Conservation (phyloP, 2,329 filamentous ascomycete genomes). For the Fusarium illudens region DNA sequence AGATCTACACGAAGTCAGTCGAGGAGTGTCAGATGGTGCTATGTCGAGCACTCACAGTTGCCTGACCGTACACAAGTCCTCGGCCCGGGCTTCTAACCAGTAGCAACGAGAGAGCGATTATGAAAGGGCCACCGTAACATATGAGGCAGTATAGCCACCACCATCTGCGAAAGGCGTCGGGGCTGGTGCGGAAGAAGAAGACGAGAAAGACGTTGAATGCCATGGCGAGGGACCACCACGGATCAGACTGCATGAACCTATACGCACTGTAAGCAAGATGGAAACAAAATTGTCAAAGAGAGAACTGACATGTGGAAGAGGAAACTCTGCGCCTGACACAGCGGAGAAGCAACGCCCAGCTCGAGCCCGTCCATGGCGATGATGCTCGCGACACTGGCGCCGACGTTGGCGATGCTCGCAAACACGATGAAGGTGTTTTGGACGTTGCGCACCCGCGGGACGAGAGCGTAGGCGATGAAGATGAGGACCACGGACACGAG, state of each 20-base stretch:
- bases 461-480: conserved; percentile 60
- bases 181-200: conserved; percentile 67
- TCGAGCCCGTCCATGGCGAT: conserved; percentile 73
- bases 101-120: conserved; percentile 72
- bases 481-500: conserved; percentile 60
- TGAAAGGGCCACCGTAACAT: conserved; percentile 76
- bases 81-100: conserved; percentile 56
- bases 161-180: conserved; percentile 75
- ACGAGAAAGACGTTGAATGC: conserved; percentile 81
- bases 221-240: conserved; percentile 83
- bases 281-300: conserved; percentile 53
- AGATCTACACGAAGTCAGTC: conserved; percentile 54
- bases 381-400: conserved; percentile 71
- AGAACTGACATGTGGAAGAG: conserved; percentile 71
- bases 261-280: not conserved
- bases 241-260: conserved; percentile 81
- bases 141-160: conserved; percentile 74
- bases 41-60: conserved; percentile 55
- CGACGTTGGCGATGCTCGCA: conserved; percentile 67
- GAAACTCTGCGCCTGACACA: conserved; percentile 71
- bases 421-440: conserved; percentile 70
- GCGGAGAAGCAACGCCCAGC: conserved; percentile 58
- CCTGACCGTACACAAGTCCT: conserved; percentile 62
- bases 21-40: not conserved
- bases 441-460: conserved; percentile 63